Conservation (phyloP, 2,329 filamentous ascomycete species). For the Gaeumannomyces tritici region DNA sequence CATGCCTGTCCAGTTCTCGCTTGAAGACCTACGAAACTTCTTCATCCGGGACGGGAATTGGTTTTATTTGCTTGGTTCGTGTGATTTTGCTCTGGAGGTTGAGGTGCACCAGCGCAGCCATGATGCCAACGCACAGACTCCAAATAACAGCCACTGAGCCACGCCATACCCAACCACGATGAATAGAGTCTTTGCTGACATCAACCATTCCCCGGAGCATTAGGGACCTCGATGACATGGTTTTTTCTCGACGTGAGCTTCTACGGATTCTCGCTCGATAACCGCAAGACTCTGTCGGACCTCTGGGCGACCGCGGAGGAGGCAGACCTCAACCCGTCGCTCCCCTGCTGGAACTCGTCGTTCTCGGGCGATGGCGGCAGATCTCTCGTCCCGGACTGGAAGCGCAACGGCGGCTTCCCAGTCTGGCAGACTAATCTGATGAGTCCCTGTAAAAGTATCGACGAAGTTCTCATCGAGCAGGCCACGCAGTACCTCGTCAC, state of each 20-base stretch:
- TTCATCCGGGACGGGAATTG: constrained; percentile 39
- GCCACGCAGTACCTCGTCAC: constrained; percentile 43
- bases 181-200: constrained; percentile 18
- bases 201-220: background rate
- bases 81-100: background rate
- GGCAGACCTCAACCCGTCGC: constrained; percentile 22
- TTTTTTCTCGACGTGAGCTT: constrained; percentile 47
- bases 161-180: background rate
- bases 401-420: constrained; percentile 24
- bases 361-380: constrained; percentile 26
- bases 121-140: too few species aligned
- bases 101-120: too few species aligned
- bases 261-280: constrained; percentile 44
- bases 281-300: constrained; percentile 29
- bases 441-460: constrained; percentile 40
- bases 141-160: background rate
- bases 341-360: constrained; percentile 38
- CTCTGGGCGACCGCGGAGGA: constrained; percentile 28
- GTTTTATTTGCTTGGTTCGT: constrained; percentile 28
- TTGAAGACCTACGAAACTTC: constrained; percentile 36
- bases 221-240: constrained; percentile 38
- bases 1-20: constrained; percentile 38
- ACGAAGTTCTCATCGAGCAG: constrained; percentile 40
- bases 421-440: constrained; percentile 40
- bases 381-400: constrained; percentile 34